Evolutionary conservation across 2,329 filamentous ascomycete genomes (phyloP).

Genomic region (Apiospora aurea): DNA sequence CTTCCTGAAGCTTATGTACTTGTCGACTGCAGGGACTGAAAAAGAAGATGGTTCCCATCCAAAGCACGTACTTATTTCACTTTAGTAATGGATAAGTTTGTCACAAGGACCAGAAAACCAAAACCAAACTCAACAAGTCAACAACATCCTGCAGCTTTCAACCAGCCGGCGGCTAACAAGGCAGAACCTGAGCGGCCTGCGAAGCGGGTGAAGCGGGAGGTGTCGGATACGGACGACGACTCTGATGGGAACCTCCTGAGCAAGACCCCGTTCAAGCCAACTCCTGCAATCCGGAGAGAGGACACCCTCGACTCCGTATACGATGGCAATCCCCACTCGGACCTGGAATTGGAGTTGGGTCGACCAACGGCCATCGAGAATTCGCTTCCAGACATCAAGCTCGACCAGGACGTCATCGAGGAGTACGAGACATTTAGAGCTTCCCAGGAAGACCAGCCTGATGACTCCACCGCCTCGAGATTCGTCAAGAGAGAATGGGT

Average conservation of each 20-base stretch:
- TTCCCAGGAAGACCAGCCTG: constrained; percentile 56
- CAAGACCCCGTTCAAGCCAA: not conserved
- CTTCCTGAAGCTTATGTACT: not conserved
- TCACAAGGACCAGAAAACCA: constrained; percentile 16
- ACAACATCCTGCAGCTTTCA: constrained; percentile 14
- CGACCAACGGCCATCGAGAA: constrained; percentile 72
- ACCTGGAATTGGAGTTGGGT: constrained; percentile 38
- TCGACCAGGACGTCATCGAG: constrained; percentile 75
- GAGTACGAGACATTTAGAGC: constrained; percentile 77
- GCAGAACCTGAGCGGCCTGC: constrained; percentile 38
- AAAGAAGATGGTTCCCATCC: not conserved
- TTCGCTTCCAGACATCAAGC: constrained; percentile 71
- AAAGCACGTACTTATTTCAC: not conserved
- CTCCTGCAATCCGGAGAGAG: constrained; percentile 26
- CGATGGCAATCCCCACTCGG: constrained; percentile 43
- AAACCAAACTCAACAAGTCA: constrained; percentile 24
- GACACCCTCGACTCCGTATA: constrained; percentile 41
- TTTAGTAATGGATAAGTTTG: constrained; percentile 21
- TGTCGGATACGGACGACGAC: constrained; percentile 44
- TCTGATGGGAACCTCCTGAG: constrained; percentile 37
- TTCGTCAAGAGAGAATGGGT: constrained; percentile 66
- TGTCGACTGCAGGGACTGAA: not conserved
- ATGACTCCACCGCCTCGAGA: constrained; percentile 57
- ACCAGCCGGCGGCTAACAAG: constrained; percentile 7
- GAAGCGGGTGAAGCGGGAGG: constrained; percentile 45